Evolutionary conservation across 1,284 basidiomycete species (phyloP), one percentile per base, ranked within the genome.

Genomic region (Boletus calvinii): DNA sequence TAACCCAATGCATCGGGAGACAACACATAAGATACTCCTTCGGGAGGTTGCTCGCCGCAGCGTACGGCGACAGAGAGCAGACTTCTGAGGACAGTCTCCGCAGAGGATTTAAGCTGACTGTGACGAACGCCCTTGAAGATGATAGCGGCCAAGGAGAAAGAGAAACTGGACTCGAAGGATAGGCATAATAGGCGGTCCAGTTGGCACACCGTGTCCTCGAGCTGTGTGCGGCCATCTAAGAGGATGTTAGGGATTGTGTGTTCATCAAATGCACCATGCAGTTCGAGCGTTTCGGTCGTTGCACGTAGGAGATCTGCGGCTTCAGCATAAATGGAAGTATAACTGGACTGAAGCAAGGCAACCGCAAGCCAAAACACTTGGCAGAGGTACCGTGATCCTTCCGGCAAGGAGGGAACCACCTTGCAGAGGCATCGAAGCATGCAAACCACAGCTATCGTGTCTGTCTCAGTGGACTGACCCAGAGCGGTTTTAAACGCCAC

Each of bases 351-450:
- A 11, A 94, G 77, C 18, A 94, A 75, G 18, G 86, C 85, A 30
- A 94, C 84, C 2, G 88, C 89, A 9, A 94, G 74, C 92, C 93
- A 94, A 72, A 94, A 92, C 13, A 94, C 74, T 54, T 83, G 83
- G 17, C 79, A 72, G 8, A 89, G 73, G 67, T 93, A 93, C 52
- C 90, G 78, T 35, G 89, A 91, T 46, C 83, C 78, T 41, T 78
- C 72, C 1, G 80, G 73, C 10, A 93, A 74, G 11, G 84, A 84
- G 13, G 87, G 84, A 7, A 92, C 80, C 50, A 94, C 79, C 59
- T 85, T 85, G 63, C 83, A 83, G 58, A 95, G 80, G 69, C 91
- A 93, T 53, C 91, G 81, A 29, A 94, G 77, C 87, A 96, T 94
- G 71, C 87, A 89, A 59, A 92, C 82, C 32, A 94, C 80, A 7